These are phyloP conservation scores for Termitomyces sp. DNA, from an alignment of 768 basidiomycete species.

Conservation along the genomic window DNA sequence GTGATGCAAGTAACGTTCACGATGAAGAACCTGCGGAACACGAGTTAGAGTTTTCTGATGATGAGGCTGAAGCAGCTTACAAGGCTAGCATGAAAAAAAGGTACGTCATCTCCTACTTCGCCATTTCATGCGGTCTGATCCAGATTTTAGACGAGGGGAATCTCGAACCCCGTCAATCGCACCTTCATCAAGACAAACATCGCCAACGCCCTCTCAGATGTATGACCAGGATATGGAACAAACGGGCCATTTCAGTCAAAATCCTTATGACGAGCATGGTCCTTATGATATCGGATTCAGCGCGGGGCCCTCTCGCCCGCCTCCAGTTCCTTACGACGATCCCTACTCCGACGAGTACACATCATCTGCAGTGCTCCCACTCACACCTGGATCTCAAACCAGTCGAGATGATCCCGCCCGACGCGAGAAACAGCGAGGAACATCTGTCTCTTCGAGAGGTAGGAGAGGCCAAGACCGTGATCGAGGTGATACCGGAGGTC, in stretches of 20 bases:
- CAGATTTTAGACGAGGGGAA: conserved; percentile 43
- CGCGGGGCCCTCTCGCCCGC: conserved; percentile 54
- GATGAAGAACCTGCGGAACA: conserved; percentile 92
- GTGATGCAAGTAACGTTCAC: conserved; percentile 91
- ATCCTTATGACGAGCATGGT: conserved; percentile 64
- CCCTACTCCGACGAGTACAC: conserved; percentile 58
- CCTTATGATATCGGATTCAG: conserved; percentile 66
- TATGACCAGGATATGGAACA: conserved; percentile 53
- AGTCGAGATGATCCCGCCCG: neutral
- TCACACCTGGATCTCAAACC: neutral
- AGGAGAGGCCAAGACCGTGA: conserved; percentile 30
- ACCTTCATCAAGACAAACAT: conserved; percentile 50
- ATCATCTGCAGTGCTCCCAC: neutral
- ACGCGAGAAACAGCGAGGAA: neutral
- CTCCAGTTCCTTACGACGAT: conserved; percentile 76
- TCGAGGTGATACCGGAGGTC: conserved; percentile 35
- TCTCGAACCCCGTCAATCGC: conserved; percentile 46
- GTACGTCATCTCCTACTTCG: conserved; percentile 30
- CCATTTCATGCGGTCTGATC: neutral
- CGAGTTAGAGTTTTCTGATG: conserved; percentile 93
- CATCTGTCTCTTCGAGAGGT: neutral
- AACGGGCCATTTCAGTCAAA: conserved; percentile 41
- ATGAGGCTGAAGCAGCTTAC: conserved; percentile 82
- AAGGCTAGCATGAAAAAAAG: conserved; percentile 58
- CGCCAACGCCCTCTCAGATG: conserved; percentile 50